Conservation (phyloP, 2,329 filamentous ascomycete genomes). For the Thelonectria olida region DNA sequence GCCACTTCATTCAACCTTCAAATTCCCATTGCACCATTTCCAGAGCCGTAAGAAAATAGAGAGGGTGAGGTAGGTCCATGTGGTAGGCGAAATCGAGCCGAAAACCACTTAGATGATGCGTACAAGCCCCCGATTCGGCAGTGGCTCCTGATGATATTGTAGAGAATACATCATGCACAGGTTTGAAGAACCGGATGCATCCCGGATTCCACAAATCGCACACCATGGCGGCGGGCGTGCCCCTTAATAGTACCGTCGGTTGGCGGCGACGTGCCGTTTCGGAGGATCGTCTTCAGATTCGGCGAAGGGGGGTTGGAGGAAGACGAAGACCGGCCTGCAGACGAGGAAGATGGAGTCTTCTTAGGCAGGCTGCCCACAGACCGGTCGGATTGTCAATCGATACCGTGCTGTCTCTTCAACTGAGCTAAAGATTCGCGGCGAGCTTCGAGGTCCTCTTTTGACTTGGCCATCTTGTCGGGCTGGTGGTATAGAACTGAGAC, state of each 20-base stretch:
- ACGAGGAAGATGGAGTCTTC: slow-evolving; percentile 54
- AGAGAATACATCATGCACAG: slow-evolving; percentile 47
- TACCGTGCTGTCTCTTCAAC: slow-evolving; percentile 96
- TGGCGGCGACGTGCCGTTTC: slow-evolving; percentile 51
- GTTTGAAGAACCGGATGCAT: slow-evolving; percentile 48
- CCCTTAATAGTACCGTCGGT: slow-evolving; percentile 46
- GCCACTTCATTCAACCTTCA: slow-evolving; percentile 44
- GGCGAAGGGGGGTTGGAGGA: slow-evolving; percentile 52
- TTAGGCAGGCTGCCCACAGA: slow-evolving; percentile 62
- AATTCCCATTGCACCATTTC: slow-evolving; percentile 42
- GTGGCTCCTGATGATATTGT: slow-evolving; percentile 35
- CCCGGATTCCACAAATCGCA: slow-evolving; percentile 52
- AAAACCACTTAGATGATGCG: slow-evolving; percentile 36
- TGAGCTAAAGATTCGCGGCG: slow-evolving; percentile 97
- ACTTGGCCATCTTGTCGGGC: slow-evolving; percentile 76
- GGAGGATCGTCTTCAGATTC: slow-evolving; percentile 55
- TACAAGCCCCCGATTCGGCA: slow-evolving; percentile 21
- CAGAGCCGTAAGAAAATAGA: slow-evolving; percentile 29
- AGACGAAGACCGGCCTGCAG: slow-evolving; percentile 70
- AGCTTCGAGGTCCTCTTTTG: slow-evolving; percentile 92
- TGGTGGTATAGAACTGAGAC: slow-evolving; percentile 68
- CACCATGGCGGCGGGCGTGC: slow-evolving; percentile 50
- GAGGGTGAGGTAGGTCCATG: slow-evolving; percentile 32
- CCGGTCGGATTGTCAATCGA: slow-evolving; percentile 92
- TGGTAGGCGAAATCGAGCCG: slow-evolving; percentile 38